Percentiles rank a stretch among this genome's conserved stretches.
These are phyloP conservation scores for Tirmania nivea DNA, from an alignment of 495 filamentous ascomycete genomes.

Conservation along the genomic window DNA sequence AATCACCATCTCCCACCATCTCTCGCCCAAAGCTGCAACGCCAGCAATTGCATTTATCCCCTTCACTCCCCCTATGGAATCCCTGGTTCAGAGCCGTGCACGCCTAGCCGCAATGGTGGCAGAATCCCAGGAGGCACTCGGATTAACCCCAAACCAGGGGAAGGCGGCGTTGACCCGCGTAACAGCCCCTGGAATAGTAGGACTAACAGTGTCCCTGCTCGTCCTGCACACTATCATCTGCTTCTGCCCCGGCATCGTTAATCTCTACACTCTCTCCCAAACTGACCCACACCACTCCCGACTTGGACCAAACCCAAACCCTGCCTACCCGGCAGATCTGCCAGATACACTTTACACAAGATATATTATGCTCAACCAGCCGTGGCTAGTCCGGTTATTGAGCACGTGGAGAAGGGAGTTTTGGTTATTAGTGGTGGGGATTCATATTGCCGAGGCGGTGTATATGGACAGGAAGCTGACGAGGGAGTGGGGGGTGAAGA, in stretches of 20 bases:
- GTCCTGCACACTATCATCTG: conserved; percentile 22
- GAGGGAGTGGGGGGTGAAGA: conserved; percentile 33
- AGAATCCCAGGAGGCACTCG: conserved; percentile 30
- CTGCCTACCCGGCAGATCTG: background rate
- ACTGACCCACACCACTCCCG: too few relatives aligned
- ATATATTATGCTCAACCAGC: conserved; percentile 19
- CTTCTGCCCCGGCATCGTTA: conserved; percentile 22
- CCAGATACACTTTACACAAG: background rate
- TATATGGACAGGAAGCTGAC: conserved; percentile 29
- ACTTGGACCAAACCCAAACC: background rate
- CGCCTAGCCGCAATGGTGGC: conserved; percentile 47
- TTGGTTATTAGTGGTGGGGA: conserved; percentile 25
- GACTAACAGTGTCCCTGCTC: conserved; percentile 25
- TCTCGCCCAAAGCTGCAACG: conserved; percentile 20
- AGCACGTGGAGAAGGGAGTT: conserved; percentile 23
- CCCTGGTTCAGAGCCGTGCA: conserved; percentile 33
- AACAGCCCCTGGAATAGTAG: conserved; percentile 24
- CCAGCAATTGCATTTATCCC: conserved; percentile 24
- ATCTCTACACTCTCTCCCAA: background rate
- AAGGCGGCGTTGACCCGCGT: conserved; percentile 33
- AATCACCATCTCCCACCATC: conserved; percentile 28
- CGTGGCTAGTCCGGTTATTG: conserved; percentile 26
- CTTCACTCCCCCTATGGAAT: conserved; percentile 38
- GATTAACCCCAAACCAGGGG: conserved; percentile 12
- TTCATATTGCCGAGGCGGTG: conserved; percentile 33